Conservation (phyloP, 2,329 filamentous ascomycete genomes). For the Alternaria gaisen region DNA sequence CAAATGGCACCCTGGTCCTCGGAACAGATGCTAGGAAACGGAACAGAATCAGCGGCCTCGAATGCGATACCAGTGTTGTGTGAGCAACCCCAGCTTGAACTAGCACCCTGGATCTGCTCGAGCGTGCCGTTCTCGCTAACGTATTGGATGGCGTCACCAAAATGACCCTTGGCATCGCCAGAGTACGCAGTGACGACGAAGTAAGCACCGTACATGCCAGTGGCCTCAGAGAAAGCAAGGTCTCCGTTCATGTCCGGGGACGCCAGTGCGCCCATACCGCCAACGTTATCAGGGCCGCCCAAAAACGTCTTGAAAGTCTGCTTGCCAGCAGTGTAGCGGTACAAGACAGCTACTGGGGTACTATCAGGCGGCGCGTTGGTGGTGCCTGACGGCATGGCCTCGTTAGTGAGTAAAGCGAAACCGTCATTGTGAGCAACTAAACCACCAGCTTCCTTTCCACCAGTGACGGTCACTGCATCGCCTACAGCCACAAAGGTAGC, state of each 20-base stretch:
- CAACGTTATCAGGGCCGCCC: conserved; percentile 64
- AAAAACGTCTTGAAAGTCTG: conserved; percentile 68
- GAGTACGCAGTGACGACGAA: conserved; percentile 68
- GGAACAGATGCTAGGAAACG: conserved; percentile 67
- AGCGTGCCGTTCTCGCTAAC: conserved; percentile 60
- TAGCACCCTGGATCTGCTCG: conserved; percentile 61
- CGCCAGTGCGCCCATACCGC: conserved; percentile 57
- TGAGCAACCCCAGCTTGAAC: conserved; percentile 67
- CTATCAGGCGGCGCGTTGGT: conserved; percentile 58
- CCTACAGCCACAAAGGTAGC: conserved; percentile 64
- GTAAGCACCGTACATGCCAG: conserved; percentile 68
- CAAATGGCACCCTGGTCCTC: conserved; percentile 71
- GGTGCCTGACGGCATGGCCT: conserved; percentile 61
- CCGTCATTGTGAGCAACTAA: conserved; percentile 70
- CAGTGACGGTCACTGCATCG: conserved; percentile 60
- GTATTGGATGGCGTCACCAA: conserved; percentile 65
- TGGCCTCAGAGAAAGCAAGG: conserved; percentile 66
- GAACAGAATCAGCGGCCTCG: conserved; percentile 66
- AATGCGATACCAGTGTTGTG: conserved; percentile 73
- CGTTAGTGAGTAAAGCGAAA: conserved; percentile 69
- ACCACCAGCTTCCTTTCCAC: conserved; percentile 66
- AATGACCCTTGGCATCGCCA: conserved; percentile 65
- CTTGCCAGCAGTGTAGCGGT: conserved; percentile 64
- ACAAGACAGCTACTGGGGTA: conserved; percentile 66
- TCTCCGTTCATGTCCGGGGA: conserved; percentile 70